These are phyloP conservation scores for Mrakia gelida DNA, from an alignment of 768 basidiomycete species.

Conservation along the genomic window DNA sequence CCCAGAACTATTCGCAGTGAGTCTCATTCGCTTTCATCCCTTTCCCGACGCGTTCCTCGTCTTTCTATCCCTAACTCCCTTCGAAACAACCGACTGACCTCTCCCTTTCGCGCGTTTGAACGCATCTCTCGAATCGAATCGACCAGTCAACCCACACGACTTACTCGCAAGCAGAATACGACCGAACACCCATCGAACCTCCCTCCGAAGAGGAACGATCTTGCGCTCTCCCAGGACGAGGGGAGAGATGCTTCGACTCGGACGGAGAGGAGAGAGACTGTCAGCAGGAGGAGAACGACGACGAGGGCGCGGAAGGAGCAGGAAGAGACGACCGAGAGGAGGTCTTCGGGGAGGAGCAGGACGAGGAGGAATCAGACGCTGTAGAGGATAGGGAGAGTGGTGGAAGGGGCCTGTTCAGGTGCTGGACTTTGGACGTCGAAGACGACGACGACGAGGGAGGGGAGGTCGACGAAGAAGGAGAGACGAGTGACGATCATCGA, in stretches of 20 bases:
- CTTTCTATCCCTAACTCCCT: not conserved
- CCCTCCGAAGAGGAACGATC: conserved; percentile 51
- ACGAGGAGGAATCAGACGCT: not conserved
- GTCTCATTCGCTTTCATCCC: not conserved
- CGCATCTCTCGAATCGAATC: conserved; percentile 52
- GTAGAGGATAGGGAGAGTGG: not conserved
- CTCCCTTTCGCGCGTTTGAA: conserved; percentile 17
- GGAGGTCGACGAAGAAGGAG: not conserved
- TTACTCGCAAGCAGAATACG: conserved; percentile 56
- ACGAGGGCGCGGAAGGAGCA: no score
- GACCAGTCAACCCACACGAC: conserved; percentile 48
- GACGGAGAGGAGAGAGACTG: not conserved
- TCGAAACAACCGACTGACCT: not conserved
- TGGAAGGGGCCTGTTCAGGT: conserved; percentile 1
- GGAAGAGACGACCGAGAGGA: not conserved
- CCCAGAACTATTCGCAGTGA: conserved; percentile 8
- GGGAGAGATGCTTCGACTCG: conserved; percentile 37
- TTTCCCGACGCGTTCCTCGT: not conserved
- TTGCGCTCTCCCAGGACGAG: conserved; percentile 73
- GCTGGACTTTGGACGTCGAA: not conserved
- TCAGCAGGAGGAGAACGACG: not conserved
- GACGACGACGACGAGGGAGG: not conserved
- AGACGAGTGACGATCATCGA: not conserved
- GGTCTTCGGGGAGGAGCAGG: not conserved
- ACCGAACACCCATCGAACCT: conserved; percentile 71